Percentiles rank a stretch among this genome's conserved stretches.
These are phyloP conservation scores for Aphanomyces euteiches DNA, from an alignment of 352 stramenopile species.

Conservation along the genomic window DNA sequence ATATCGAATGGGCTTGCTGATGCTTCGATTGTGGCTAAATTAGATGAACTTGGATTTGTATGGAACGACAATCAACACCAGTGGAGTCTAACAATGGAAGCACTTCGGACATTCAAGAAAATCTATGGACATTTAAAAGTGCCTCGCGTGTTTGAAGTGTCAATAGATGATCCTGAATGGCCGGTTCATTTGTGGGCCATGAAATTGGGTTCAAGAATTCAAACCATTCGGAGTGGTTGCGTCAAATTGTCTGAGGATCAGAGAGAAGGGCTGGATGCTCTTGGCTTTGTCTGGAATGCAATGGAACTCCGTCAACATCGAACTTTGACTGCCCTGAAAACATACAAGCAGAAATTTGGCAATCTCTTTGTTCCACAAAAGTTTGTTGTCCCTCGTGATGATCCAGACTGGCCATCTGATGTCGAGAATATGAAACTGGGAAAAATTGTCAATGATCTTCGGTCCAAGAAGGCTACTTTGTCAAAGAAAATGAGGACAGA, in stretches of 20 bases:
- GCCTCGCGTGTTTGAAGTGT: not conserved
- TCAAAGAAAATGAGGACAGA: no score
- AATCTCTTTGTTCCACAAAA: no score
- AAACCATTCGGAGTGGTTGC: conserved; percentile 9
- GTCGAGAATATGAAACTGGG: no score
- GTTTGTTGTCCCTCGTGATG: no score
- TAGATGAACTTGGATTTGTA: conserved; percentile 5
- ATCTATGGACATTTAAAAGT: conserved; percentile 19
- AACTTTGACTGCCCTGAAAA: no score
- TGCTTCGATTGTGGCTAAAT: no score
- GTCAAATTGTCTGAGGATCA: not conserved
- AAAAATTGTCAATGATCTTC: no score
- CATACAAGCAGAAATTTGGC: no score
- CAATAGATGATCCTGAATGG: not conserved
- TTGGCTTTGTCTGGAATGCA: conserved; percentile 8
- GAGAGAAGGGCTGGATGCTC: not conserved
- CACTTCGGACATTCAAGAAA: conserved; percentile 8
- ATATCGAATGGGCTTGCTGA: no score
- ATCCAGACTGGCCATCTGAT: no score
- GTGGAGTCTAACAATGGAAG: not conserved
- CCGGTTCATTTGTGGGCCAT: not conserved
- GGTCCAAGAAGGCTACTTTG: no score
- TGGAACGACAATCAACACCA: conserved; percentile 15
- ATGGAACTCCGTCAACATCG: no score
- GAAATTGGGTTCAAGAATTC: not conserved